Conservation (phyloP, 2,329 filamentous ascomycete species). For the Diaporthe ampelina region DNA sequence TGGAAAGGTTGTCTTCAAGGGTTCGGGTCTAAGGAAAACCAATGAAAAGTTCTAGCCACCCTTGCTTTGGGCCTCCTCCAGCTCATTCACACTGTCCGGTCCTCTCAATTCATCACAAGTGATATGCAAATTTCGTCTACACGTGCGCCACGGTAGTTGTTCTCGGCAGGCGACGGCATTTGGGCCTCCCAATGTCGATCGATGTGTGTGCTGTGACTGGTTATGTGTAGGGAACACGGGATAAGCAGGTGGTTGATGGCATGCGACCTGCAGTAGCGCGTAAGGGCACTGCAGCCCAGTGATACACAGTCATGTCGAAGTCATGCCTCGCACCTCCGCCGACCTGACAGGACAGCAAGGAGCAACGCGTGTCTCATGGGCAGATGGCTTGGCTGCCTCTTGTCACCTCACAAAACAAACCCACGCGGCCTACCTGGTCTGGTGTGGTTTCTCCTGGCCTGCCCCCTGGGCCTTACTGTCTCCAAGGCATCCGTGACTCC, state of each 20-base stretch:
- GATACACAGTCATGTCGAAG: not conserved
- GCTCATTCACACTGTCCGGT: conserved; percentile 4
- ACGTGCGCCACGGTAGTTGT: not conserved
- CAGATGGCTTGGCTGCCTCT: not conserved
- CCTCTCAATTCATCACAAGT: not conserved
- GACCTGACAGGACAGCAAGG: not conserved
- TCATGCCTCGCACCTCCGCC: not conserved
- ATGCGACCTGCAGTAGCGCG: conserved; percentile 23
- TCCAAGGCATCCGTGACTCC: not conserved
- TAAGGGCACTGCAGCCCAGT: conserved; percentile 22
- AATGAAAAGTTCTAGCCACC: conserved; percentile 42
- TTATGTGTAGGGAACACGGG: not conserved
- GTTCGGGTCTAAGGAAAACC: conserved; percentile 41
- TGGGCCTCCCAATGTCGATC: not conserved
- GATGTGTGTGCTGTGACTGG: not conserved
- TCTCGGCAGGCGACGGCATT: conserved; percentile 15
- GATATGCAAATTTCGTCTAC: not conserved
- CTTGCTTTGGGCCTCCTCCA: conserved; percentile 37
- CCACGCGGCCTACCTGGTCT: conserved; percentile 13
- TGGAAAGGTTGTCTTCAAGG: conserved; percentile 42
- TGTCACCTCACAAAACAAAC: not conserved
- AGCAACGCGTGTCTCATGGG: not conserved
- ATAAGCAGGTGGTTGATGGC: not conserved
- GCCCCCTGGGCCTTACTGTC: not conserved
- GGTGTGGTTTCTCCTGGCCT: not conserved